Conservation (phyloP, 164 flowering plant genomes). For the Dillenia suffruticosa region DNA sequence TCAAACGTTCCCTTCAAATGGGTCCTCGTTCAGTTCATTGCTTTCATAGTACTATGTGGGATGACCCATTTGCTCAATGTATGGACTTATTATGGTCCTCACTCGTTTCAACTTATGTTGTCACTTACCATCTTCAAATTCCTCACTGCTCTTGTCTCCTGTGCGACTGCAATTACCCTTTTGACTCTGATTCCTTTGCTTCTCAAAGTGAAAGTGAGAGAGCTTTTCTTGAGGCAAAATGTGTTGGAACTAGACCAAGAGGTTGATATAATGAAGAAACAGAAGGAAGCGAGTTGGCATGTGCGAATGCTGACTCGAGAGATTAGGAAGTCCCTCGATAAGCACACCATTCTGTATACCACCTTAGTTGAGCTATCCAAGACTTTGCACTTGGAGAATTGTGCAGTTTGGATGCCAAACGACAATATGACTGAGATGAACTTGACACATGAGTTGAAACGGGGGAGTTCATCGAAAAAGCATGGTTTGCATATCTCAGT, state of each 20-base stretch:
- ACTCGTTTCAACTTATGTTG: constrained; percentile 51
- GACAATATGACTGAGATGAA: constrained; percentile 39
- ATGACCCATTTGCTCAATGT: constrained; percentile 53
- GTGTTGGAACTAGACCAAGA: constrained; percentile 81
- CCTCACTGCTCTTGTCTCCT: constrained; percentile 56
- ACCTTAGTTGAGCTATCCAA: constrained; percentile 63
- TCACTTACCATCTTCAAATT: constrained; percentile 74
- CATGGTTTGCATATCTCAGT: constrained; percentile 36
- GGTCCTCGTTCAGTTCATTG: constrained; percentile 54
- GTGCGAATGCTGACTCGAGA: constrained; percentile 93
- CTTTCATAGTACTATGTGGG: constrained; percentile 64
- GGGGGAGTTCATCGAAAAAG: constrained; percentile 7
- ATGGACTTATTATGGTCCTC: constrained; percentile 63
- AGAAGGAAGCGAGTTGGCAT: constrained; percentile 56
- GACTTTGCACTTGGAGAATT: constrained; percentile 43
- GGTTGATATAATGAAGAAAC: constrained; percentile 57
- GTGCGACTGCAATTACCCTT: constrained; percentile 69
- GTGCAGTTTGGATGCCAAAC: constrained; percentile 64
- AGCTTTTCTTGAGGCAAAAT: constrained; percentile 80
- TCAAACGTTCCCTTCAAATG: constrained; percentile 58
- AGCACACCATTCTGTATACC: constrained; percentile 48
- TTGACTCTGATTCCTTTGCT: constrained; percentile 82
- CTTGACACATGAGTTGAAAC: constrained; percentile 44
- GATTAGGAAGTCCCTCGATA: constrained; percentile 59
- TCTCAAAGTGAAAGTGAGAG: constrained; percentile 87